Conservation (phyloP, 2,329 filamentous ascomycete species). For the Tolypocladium ovalisporum region DNA sequence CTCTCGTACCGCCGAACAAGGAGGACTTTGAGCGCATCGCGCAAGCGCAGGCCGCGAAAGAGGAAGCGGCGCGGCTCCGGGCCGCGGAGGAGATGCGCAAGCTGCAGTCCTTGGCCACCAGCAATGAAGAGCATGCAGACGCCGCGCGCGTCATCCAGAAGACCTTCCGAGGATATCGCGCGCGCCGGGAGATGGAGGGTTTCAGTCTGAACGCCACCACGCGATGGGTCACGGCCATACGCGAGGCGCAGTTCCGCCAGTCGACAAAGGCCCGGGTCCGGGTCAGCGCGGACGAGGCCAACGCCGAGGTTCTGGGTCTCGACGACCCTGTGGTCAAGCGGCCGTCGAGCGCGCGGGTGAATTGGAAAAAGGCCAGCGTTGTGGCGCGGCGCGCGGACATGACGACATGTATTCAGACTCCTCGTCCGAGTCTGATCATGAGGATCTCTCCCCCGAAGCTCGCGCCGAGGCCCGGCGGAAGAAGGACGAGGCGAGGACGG, state of each 20-base stretch:
- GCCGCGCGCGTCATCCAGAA: constrained; percentile 54
- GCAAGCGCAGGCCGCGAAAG: constrained; percentile 34
- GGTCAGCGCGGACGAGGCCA: constrained; percentile 6
- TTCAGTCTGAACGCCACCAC: constrained; percentile 57
- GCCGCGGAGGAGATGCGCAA: constrained; percentile 24
- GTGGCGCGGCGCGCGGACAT: constrained; percentile 60
- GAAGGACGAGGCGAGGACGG: constrained; percentile 38
- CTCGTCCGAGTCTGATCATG: constrained; percentile 8
- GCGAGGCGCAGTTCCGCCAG: constrained; percentile 44
- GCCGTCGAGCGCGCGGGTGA: constrained; percentile 40
- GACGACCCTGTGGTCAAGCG: constrained; percentile 8
- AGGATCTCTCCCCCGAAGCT: constrained; percentile 19
- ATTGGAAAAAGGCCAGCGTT: constrained; percentile 65
- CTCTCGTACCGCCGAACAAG: constrained; percentile 33
- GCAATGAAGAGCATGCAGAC: constrained; percentile 17
- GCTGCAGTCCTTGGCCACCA: constrained; percentile 8
- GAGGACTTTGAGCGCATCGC: constrained; percentile 38
- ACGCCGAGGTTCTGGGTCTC: constrained; percentile 4
- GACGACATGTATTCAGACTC: constrained; percentile 36
- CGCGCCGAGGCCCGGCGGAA: constrained; percentile 26
- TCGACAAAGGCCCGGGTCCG: constrained; percentile 32
- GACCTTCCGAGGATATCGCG: constrained; percentile 68
- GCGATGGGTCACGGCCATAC: constrained; percentile 58
- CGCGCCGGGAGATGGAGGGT: constrained; percentile 59
- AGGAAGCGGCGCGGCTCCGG: constrained; percentile 31